Evolutionary conservation across 2,329 filamentous ascomycete genomes (phyloP).

Genomic region (Trichoderma guizhouense): DNA sequence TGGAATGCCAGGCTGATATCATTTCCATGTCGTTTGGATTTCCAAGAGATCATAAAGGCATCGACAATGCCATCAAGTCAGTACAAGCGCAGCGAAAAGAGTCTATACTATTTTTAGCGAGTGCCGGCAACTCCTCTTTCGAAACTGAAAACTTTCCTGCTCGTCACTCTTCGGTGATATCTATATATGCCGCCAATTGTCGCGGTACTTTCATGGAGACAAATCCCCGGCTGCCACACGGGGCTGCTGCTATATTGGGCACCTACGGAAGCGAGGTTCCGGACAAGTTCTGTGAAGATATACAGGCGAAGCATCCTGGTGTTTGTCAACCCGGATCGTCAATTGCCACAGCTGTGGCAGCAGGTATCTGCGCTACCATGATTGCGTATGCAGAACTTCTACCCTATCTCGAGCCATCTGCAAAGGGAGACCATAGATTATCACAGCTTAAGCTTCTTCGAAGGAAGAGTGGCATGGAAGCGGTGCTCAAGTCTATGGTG

Average conservation of each 20-base stretch:
- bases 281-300: not conserved
- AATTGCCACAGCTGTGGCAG: not conserved
- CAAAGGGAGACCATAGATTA: not conserved
- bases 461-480: not conserved
- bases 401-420: not conserved
- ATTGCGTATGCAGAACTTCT: not conserved
- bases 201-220: not conserved
- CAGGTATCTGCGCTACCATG: not conserved
- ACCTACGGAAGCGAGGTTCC: not conserved
- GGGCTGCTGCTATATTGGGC: not conserved
- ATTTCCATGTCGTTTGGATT: conserved; percentile 29
- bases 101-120: conserved; percentile 2
- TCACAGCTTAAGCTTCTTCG: not conserved
- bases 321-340: not conserved
- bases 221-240: not conserved
- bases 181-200: not conserved
- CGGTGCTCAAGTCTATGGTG: not conserved
- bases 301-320: not conserved
- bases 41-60: not conserved
- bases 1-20: conserved; percentile 24
- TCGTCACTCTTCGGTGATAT: not conserved
- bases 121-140: not conserved
- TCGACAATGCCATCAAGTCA: not conserved
- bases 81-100: not conserved
- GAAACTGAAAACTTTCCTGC: not conserved